Conservation (phyloP, 179 eudicot species). For the Nepenthes alata region DNA sequence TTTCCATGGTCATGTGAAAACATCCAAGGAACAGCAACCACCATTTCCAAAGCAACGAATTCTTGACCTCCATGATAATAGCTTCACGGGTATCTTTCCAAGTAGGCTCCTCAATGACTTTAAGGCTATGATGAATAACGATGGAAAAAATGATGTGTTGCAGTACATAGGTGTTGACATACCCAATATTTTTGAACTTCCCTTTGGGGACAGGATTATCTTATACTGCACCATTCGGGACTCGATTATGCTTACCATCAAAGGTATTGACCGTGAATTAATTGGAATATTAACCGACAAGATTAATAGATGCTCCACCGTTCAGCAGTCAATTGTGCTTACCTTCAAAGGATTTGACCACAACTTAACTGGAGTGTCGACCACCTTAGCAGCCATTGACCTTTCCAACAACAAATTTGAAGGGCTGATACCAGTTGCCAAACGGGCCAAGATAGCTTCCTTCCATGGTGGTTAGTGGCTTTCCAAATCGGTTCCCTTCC, state of each 20-base stretch:
- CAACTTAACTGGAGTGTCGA: neutral
- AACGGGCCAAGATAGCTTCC: too few species aligned
- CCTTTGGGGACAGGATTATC: neutral
- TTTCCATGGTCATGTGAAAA: slow-evolving; percentile 4
- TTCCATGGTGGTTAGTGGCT: too few species aligned
- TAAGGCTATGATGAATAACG: slow-evolving; percentile 8
- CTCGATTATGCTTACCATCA: neutral
- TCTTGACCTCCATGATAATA: slow-evolving; percentile 7
- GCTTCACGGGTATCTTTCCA: slow-evolving; percentile 5
- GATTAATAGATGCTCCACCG: too few species aligned
- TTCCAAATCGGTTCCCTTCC: too few species aligned
- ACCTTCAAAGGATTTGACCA: neutral
- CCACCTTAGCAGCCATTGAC: slow-evolving; percentile 12
- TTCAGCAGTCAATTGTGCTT: neutral
- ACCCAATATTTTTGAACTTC: neutral
- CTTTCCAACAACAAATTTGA: slow-evolving; percentile 14
- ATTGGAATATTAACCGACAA: neutral
- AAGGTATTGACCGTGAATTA: neutral
- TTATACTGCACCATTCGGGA: neutral
- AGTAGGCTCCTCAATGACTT: slow-evolving; percentile 1
- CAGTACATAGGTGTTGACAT: too few species aligned
- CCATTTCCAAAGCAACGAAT: slow-evolving; percentile 9
- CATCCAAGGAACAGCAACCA: neutral
- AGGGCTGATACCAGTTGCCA: slow-evolving; percentile 16
- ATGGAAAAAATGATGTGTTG: neutral